Conservation (phyloP, 345 rosid species). For the Gossypium arboreum region DNA sequence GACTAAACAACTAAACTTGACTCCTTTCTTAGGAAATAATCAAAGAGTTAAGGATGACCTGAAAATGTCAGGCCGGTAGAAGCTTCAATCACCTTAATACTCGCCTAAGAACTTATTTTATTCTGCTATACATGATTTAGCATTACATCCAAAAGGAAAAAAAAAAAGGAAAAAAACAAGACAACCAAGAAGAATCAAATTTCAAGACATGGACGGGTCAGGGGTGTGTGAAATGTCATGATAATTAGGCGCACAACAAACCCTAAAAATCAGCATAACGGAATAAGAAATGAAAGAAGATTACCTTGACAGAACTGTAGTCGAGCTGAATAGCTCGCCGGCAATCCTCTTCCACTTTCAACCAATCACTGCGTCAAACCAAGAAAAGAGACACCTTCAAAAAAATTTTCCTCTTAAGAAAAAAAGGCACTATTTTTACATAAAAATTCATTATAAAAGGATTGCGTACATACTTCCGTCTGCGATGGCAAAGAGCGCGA, state of each 20-base stretch:
- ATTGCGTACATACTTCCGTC: conserved; percentile 64
- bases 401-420: neutral
- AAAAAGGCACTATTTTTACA: neutral
- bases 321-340: conserved; percentile 72
- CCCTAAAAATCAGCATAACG: neutral
- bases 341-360: conserved; percentile 75
- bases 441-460: neutral
- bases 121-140: neutral
- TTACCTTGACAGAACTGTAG: conserved; percentile 64
- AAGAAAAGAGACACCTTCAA: conserved; percentile 6
- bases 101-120: neutral
- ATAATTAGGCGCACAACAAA: neutral
- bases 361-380: conserved; percentile 61
- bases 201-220: neutral
- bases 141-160: neutral
- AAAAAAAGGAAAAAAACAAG: neutral
- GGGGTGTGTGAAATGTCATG: neutral
- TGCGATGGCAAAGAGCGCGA: conserved; percentile 86
- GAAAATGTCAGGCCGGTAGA: neutral
- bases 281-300: neutral
- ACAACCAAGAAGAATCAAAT: neutral
- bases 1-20: neutral
- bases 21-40: neutral
- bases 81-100: neutral
- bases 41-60: neutral